These are phyloP conservation scores for Liquidambar formosana DNA, from an alignment of 164 flowering plant species.

Conservation along the genomic window DNA sequence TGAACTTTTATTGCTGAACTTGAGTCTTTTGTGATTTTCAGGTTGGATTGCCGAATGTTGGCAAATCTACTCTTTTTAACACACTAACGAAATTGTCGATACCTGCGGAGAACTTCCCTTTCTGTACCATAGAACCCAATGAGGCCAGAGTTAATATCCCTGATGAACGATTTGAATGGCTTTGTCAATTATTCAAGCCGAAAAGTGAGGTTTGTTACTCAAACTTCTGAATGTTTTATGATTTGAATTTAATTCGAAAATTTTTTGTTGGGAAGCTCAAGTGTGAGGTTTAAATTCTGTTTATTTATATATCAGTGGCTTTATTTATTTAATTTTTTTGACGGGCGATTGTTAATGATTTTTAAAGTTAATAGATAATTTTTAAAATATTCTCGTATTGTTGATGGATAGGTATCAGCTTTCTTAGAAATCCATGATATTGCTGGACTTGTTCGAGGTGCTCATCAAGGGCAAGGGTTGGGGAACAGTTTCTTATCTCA, in stretches of 20 bases:
- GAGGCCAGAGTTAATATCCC: constrained; percentile 91
- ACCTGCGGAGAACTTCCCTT: constrained; percentile 97
- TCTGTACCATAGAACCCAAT: constrained; percentile 97
- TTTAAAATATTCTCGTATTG: too few species aligned
- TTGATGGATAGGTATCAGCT: constrained; percentile 71
- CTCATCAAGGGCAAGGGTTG: constrained; percentile 94
- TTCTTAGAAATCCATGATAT: constrained; percentile 98
- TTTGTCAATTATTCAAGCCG: constrained; percentile 79
- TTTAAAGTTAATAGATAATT: too few species aligned
- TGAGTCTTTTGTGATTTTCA: constrained; percentile 23
- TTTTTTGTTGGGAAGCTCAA: too few species aligned
- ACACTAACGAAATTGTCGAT: constrained; percentile 87
- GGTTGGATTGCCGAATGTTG: constrained; percentile 99
- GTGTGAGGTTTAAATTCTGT: too few species aligned
- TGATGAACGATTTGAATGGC: constrained; percentile 96
- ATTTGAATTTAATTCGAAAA: too few species aligned
- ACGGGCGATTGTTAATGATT: too few species aligned
- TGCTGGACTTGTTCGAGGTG: constrained; percentile 97
- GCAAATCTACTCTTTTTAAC: constrained; percentile 96
- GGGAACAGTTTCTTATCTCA: constrained; percentile 96
- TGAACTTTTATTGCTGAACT: too few species aligned
- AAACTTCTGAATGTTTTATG: too few species aligned
- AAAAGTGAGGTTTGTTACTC: constrained; percentile 71
- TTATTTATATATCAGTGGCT: too few species aligned
- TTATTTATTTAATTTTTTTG: too few species aligned